Evolutionary conservation across 2,329 filamentous ascomycete species (phyloP), one percentile per base, ranked within the genome.

Genomic region (Lachnellula subtilissima): DNA sequence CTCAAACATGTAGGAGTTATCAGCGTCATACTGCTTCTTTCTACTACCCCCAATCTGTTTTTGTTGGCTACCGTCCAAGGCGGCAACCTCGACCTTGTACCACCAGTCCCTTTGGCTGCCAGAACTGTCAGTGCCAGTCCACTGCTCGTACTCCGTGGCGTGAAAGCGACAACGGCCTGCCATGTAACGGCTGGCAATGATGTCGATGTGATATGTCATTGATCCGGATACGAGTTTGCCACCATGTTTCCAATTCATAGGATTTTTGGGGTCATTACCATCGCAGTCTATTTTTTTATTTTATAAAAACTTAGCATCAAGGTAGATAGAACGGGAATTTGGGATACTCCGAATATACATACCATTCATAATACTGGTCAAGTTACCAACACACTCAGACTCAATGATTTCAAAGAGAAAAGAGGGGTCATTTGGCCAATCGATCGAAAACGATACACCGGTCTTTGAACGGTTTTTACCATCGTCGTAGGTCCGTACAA

Each of bases 201-300:
- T 39, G 14, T 17, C 32, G 14, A 52, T 22, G 7, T 52, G 50
- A 11, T 52, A 52, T n/a, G 25, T 46, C 11, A 37, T 37, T 3
- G 22, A 19, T 2, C 50, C 50, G 5, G 14, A 17, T 2, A n/a
- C 25, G 3, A 36, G 25, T 1, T 17, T 36, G n/a, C 50, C 50
- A 28, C 50, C 50, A 17, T 52, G 50, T 52, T 52, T 52, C 50
- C 50, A 52, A 11, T 52, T 47, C 25, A 46, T 36, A 4, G 50
- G 39, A 25, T 52, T 52, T 3, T 9, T 22, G 45, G 45, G 45
- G n/a, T 52, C 23, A 4, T 45, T 45, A 17, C 40, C 40, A n/a
- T 45, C 50, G 40, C 50, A 47, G 50, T 15, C 50, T 47, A 19
- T 19, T 11, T 47, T 15, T 47, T 2, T 15, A 6, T 47, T 9